phyloP scores from a whole-genome alignment of 768 basidiomycete species.

The Pleurotus eryngii region DNA sequence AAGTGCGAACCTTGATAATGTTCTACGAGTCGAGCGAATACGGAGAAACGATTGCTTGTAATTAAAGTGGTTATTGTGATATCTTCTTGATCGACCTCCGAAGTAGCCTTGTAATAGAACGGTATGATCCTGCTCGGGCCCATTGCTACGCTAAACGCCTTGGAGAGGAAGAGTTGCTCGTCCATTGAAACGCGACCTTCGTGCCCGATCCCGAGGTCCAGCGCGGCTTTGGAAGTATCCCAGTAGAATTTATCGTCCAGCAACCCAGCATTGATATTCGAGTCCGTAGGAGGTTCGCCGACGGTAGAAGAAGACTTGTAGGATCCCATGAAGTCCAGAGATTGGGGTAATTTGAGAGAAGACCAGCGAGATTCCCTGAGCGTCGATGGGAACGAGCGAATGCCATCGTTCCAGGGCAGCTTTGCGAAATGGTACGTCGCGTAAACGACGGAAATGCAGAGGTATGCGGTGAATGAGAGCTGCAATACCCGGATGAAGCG shows the following conservation, averaged over 20 bases:
- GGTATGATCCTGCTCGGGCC: constrained; percentile 75
- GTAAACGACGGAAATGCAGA: constrained; percentile 38
- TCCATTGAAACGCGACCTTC: constrained; percentile 31
- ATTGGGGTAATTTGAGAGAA: constrained; percentile 11
- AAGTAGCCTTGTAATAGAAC: constrained; percentile 73
- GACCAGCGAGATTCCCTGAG: constrained; percentile 12
- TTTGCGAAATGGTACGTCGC: constrained; percentile 39
- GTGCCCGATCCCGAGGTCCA: constrained; percentile 32
- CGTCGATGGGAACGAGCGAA: constrained; percentile 20
- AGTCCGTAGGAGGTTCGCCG: constrained; percentile 1
- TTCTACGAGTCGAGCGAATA: constrained; percentile 67
- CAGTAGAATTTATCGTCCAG: constrained; percentile 23
- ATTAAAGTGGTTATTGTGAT: constrained; percentile 86
- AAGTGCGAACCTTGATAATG: constrained; percentile 63
- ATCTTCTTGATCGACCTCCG: constrained; percentile 54
- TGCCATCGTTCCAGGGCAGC: constrained; percentile 27
- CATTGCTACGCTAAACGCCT: constrained; percentile 67
- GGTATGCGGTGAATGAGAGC: constrained; percentile 29
- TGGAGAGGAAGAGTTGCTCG: constrained; percentile 58
- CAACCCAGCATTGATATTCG: neutral
- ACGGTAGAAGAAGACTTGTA: constrained; percentile 11
- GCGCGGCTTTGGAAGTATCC: constrained; percentile 30
- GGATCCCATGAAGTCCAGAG: constrained; percentile 11
- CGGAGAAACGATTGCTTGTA: constrained; percentile 73
- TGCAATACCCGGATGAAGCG: constrained; percentile 21